These are phyloP conservation scores for Tuctoria greenei DNA, from an alignment of 176 grass and related monocot species.

Conservation along the genomic window DNA sequence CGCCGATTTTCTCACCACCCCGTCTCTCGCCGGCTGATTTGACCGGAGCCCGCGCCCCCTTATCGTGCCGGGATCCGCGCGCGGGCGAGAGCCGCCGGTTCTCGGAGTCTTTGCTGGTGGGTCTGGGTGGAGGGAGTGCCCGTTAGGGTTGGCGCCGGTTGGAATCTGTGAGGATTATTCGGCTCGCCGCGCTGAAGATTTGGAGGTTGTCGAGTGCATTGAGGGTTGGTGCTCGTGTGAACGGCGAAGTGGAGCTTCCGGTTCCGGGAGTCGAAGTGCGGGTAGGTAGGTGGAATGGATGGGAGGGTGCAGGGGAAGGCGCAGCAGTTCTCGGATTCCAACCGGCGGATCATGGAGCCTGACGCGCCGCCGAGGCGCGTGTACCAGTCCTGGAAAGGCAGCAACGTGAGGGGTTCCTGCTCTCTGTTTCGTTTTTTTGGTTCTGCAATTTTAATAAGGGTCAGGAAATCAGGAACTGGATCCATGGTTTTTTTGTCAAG, in stretches of 20 bases:
- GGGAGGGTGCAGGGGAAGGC: slow-evolving; percentile 57
- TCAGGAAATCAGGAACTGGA: background rate
- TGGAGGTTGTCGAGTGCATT: background rate
- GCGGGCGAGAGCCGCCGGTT: slow-evolving; percentile 17
- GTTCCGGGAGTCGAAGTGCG: background rate
- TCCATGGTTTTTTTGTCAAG: background rate
- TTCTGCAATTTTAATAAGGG: slow-evolving; percentile 18
- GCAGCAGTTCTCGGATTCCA: slow-evolving; percentile 54
- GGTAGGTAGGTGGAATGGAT: slow-evolving; percentile 5
- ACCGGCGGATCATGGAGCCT: slow-evolving; percentile 59
- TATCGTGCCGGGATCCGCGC: slow-evolving; percentile 42
- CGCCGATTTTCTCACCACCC: too few species aligned
- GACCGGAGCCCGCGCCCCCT: background rate
- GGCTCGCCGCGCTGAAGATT: background rate
- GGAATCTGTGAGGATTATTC: background rate
- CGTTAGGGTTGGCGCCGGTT: background rate
- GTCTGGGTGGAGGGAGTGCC: background rate
- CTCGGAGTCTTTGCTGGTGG: slow-evolving; percentile 26
- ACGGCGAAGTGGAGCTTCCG: background rate
- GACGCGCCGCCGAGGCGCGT: slow-evolving; percentile 42
- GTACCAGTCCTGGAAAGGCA: slow-evolving; percentile 82
- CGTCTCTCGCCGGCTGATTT: slow-evolving; percentile 1
- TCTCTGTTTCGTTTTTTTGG: background rate
- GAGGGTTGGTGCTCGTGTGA: slow-evolving; percentile 15
- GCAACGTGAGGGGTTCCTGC: slow-evolving; percentile 50